Percentiles rank a stretch among this genome's conserved stretches.
These are phyloP conservation scores for Leptographium procerum DNA, from an alignment of 2,329 filamentous ascomycete species.

Conservation along the genomic window DNA sequence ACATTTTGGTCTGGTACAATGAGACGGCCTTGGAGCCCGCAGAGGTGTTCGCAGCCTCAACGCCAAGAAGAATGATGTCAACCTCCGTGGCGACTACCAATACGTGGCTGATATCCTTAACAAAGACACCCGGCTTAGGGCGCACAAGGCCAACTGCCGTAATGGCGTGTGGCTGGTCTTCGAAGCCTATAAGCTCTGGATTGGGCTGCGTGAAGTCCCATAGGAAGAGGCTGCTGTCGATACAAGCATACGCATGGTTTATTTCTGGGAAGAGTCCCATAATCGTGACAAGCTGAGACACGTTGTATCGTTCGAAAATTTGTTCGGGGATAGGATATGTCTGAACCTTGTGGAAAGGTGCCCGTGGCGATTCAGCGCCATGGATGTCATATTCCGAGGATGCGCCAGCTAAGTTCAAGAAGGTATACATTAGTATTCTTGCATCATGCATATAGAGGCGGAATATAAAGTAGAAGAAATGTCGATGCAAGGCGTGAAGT, in stretches of 20 bases:
- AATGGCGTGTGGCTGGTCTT: conserved; percentile 80
- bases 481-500: neutral
- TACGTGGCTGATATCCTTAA: conserved; percentile 73
- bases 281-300: conserved; percentile 72
- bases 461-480: neutral
- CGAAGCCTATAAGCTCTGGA: conserved; percentile 82
- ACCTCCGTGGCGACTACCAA: conserved; percentile 78
- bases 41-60: conserved; percentile 55
- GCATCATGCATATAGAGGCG: neutral
- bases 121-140: conserved; percentile 79
- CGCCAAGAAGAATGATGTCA: conserved; percentile 78
- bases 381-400: conserved; percentile 87
- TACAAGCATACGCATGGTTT: conserved; percentile 88
- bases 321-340: conserved; percentile 84
- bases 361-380: conserved; percentile 56
- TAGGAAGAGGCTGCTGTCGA: conserved; percentile 90
- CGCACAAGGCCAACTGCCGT: conserved; percentile 80
- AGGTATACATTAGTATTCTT: neutral
- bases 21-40: conserved; percentile 62
- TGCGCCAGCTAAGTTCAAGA: conserved; percentile 53
- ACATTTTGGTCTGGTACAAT: conserved; percentile 84
- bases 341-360: conserved; percentile 78
- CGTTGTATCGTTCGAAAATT: conserved; percentile 87
- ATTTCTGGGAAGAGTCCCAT: conserved; percentile 95
- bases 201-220: conserved; percentile 97